A percentile compares a stretch with the other conserved stretches of the same genome.
Evolutionary conservation across 2,329 filamentous ascomycete genomes (phyloP).

Genomic region (Arthroderma uncinatum): DNA sequence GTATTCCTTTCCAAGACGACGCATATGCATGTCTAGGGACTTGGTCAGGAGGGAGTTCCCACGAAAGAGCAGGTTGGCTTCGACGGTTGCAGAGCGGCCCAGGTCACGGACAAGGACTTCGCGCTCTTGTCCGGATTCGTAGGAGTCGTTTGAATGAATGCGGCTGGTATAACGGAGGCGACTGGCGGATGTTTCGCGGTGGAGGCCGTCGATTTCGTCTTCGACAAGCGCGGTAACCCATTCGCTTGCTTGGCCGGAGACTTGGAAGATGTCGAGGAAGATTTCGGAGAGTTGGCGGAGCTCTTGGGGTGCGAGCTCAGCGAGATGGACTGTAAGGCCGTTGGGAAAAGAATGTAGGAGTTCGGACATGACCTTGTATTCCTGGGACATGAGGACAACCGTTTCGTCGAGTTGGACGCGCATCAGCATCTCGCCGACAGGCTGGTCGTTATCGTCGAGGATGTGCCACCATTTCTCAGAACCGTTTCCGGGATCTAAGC

Average conservation of each 20-base stretch:
- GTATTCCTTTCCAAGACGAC: slow-evolving; percentile 83
- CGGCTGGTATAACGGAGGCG: slow-evolving; percentile 51
- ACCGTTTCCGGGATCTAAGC: slow-evolving; percentile 64
- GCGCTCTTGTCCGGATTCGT: slow-evolving; percentile 44
- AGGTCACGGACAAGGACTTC: slow-evolving; percentile 54
- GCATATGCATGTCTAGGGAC: slow-evolving; percentile 90
- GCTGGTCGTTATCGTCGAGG: slow-evolving; percentile 61
- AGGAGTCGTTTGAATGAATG: slow-evolving; percentile 50
- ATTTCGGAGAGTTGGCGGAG: slow-evolving; percentile 72
- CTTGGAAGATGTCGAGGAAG: slow-evolving; percentile 89
- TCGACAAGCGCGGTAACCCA: slow-evolving; percentile 92
- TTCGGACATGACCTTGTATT: slow-evolving; percentile 74
- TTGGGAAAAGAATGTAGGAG: slow-evolving; percentile 75
- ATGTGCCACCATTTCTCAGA: slow-evolving; percentile 83
- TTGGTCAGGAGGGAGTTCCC: slow-evolving; percentile 92
- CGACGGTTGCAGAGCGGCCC: slow-evolving; percentile 54
- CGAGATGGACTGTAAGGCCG: slow-evolving; percentile 73
- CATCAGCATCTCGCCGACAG: slow-evolving; percentile 73
- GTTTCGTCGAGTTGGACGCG: slow-evolving; percentile 77
- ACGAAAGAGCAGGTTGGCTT: slow-evolving; percentile 89
- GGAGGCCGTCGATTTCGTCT: slow-evolving; percentile 89
- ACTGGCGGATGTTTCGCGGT: slow-evolving; percentile 64
- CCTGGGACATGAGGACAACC: slow-evolving; percentile 72
- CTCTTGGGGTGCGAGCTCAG: slow-evolving; percentile 64
- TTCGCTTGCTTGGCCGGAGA: slow-evolving; percentile 68